Evolutionary conservation across 805 yeast genomes (phyloP), one percentile per base, ranked within the genome.

Genomic region (Lachancea nothofagi): DNA sequence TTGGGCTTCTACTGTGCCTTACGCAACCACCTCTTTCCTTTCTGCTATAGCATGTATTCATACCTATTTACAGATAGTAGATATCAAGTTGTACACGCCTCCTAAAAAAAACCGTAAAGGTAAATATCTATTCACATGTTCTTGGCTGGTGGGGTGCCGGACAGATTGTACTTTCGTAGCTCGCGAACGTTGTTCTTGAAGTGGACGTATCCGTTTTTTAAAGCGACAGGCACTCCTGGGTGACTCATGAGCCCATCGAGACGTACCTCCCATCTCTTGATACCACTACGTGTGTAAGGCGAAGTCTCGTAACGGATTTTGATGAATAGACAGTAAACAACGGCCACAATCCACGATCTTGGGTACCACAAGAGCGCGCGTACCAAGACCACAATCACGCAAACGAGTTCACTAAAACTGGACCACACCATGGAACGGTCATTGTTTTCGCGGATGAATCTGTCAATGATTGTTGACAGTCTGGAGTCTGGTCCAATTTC

Each of bases 241-340:
- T 76, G 73, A 29, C 69, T 57, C 29, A 78, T 64, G 13, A 78
- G 42, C 14, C 80, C 77, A 57, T 81, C 83, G 36, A 75, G 49
- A 49, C 80, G 69, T 34, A 83, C 79, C 61, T 84, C 94, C 67
- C 81, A 67, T 38, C 71, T 67, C 65, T 82, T 78, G 57, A 86
- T 68, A 23, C 77, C 78, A 46, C 74, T 67, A 63, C 85, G 80
- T 41, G 87, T 81, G 66, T 78, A 79, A 22, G 76, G 67, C 3
- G 93, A 82, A 49, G 77, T 78, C 57, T 86, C 94, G 57, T 70
- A 84, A 62, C 95, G 77, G 42, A 82, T 61, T 62, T 84, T 84
- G 62, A 87, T 70, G 66, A 89, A 89, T 9, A 75, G 42, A 9
- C 74, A 56, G 56, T 78, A 82, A 7, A 71, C 55, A 25, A 75